Conservation (phyloP, 2,329 filamentous ascomycete species). For the Thermothelomyces thermophilus region DNA sequence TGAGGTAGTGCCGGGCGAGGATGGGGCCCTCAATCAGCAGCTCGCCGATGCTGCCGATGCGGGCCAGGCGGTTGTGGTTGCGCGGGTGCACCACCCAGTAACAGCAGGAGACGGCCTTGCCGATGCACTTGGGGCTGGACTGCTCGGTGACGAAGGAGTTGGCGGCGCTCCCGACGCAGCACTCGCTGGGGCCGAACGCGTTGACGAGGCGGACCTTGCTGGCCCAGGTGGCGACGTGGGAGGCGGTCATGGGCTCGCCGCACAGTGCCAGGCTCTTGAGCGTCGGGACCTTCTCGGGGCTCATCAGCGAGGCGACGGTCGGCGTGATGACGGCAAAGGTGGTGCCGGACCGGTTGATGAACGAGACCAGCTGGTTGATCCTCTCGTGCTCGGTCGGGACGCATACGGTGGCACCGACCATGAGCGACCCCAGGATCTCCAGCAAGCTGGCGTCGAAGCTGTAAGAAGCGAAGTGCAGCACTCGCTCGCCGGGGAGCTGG, state of each 20-base stretch:
- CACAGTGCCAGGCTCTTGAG: slow-evolving; percentile 17
- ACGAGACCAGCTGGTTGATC: slow-evolving; percentile 31
- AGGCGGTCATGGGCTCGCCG: slow-evolving; percentile 19
- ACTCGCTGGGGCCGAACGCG: slow-evolving; percentile 46
- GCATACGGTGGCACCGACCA: slow-evolving; percentile 29
- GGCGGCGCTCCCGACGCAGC: slow-evolving; percentile 35
- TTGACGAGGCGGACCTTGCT: slow-evolving; percentile 45
- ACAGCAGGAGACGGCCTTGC: slow-evolving; percentile 35
- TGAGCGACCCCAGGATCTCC: slow-evolving; percentile 34
- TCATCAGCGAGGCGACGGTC: slow-evolving; percentile 21
- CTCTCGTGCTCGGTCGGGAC: slow-evolving; percentile 34
- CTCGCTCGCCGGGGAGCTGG: slow-evolving; percentile 1
- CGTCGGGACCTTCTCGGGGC: slow-evolving; percentile 13
- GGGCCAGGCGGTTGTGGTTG: slow-evolving; percentile 19
- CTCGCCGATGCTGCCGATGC: slow-evolving; percentile 24
- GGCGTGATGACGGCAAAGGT: slow-evolving; percentile 23
- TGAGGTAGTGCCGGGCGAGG: slow-evolving; percentile 23
- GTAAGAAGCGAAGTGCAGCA: slow-evolving; percentile 13
- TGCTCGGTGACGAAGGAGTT: slow-evolving; percentile 15
- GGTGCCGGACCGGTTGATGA: slow-evolving; percentile 16
- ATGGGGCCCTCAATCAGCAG: slow-evolving; percentile 21
- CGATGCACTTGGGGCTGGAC: slow-evolving; percentile 32
- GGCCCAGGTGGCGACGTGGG: slow-evolving; percentile 25
- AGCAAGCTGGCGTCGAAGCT: slow-evolving; percentile 25
- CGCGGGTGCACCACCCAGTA: slow-evolving; percentile 29